phyloP scores from a whole-genome alignment of 805 yeast species.

The Lipomyces spencermartinsiae region DNA sequence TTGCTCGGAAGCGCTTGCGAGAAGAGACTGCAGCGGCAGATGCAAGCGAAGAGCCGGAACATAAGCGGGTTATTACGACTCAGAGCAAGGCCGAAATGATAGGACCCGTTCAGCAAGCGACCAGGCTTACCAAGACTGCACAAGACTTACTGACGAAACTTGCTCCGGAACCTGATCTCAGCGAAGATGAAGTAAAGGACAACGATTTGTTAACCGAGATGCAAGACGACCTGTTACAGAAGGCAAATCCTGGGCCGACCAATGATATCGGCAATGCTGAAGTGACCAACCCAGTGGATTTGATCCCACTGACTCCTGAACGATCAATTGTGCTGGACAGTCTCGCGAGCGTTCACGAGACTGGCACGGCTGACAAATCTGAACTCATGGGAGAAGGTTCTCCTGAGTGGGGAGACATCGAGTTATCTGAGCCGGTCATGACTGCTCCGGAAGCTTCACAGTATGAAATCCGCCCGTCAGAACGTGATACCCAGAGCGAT shows the following conservation, averaged over 20 bases:
- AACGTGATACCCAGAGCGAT: constrained; percentile 10
- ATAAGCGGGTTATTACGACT: neutral
- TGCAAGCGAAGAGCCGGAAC: neutral
- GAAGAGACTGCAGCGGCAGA: constrained; percentile 2
- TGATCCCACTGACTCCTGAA: neutral
- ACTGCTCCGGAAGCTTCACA: neutral
- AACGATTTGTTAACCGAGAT: neutral
- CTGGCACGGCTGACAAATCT: neutral
- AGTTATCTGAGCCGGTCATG: neutral
- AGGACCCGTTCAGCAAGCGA: neutral
- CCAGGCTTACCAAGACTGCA: neutral
- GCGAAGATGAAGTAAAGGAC: neutral
- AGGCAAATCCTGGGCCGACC: neutral
- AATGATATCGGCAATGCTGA: neutral
- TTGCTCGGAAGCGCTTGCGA: constrained; percentile 22
- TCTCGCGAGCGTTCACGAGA: neutral
- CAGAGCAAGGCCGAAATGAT: neutral
- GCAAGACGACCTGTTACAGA: neutral
- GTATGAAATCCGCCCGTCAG: neutral
- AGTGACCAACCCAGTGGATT: neutral
- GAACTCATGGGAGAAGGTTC: neutral
- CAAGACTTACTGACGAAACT: neutral
- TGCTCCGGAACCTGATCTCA: neutral
- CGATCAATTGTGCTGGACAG: neutral
- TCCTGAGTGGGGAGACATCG: neutral